Conservation (phyloP, 2,329 filamentous ascomycete species). For the Fonsecaea pedrosoi region DNA sequence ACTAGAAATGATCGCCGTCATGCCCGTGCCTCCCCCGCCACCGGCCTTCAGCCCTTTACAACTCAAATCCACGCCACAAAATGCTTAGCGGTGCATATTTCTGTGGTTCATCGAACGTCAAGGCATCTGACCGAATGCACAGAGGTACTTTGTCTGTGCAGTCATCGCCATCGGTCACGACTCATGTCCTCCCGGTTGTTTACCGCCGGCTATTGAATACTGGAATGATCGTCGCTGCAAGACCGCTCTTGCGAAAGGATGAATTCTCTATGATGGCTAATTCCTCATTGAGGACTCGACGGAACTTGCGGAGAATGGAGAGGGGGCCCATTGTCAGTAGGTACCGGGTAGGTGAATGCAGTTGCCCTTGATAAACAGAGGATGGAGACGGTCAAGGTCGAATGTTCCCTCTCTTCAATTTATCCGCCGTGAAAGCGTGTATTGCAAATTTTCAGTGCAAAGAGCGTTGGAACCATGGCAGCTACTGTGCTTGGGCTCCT, state of each 20-base stretch:
- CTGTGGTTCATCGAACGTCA: not conserved
- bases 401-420: not conserved
- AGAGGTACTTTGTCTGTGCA: constrained; percentile 3
- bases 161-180: constrained; percentile 4
- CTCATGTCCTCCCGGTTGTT: not conserved
- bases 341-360: constrained; percentile 11
- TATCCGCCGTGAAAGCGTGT: constrained; percentile 6
- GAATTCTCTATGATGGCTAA: constrained; percentile 20
- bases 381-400: constrained; percentile 1
- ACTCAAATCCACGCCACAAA: not conserved
- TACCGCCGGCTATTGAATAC: constrained; percentile 16
- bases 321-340: not conserved
- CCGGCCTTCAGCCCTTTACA: not conserved
- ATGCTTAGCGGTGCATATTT: not conserved
- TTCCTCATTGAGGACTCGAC: constrained; percentile 9
- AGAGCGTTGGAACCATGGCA: constrained; percentile 18
- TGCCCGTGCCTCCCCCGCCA: not conserved
- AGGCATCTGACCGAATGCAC: not conserved
- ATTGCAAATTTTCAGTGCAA: not conserved
- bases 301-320: constrained; percentile 14
- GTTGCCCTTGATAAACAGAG: not conserved
- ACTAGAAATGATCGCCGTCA: not conserved
- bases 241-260: constrained; percentile 8
- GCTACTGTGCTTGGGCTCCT: constrained; percentile 20
- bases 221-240: constrained; percentile 22